These are phyloP conservation scores for Hygrophorus russula DNA, from an alignment of 768 basidiomycete genomes.

Conservation along the genomic window DNA sequence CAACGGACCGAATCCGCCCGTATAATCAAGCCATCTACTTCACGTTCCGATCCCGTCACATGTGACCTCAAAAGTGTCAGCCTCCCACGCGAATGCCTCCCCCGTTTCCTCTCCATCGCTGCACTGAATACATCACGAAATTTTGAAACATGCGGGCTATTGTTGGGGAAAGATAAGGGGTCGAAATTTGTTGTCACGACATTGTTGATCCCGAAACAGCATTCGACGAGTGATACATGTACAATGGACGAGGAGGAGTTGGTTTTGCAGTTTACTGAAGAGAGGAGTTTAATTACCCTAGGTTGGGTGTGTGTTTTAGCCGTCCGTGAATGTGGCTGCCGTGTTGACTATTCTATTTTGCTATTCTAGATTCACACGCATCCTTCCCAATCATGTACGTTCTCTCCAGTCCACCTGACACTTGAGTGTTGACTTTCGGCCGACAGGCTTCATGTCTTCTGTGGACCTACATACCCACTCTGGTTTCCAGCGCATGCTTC, in stretches of 20 bases:
- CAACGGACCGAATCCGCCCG: conserved; percentile 4
- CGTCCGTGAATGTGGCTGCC: conserved; percentile 1
- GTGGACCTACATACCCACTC: conserved; percentile 89
- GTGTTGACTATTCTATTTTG: background rate
- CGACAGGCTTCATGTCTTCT: conserved; percentile 82
- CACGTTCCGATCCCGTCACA: conserved; percentile 15
- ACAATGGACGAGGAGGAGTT: conserved; percentile 86
- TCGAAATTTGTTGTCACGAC: conserved; percentile 66
- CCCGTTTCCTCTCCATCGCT: conserved; percentile 68
- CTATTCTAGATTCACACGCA: conserved; percentile 75
- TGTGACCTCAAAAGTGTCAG: conserved; percentile 48
- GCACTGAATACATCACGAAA: conserved; percentile 67
- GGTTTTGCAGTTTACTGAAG: conserved; percentile 77
- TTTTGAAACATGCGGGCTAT: conserved; percentile 77
- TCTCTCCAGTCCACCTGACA: background rate
- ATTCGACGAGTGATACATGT: conserved; percentile 84
- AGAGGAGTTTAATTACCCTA: conserved; percentile 70
- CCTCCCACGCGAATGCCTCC: conserved; percentile 65
- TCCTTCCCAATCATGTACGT: conserved; percentile 76
- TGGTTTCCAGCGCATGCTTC: conserved; percentile 81
- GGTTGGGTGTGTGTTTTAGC: conserved; percentile 63
- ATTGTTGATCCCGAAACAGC: conserved; percentile 80
- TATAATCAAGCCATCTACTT: conserved; percentile 5
- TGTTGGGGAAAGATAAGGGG: conserved; percentile 60
- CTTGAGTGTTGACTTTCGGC: background rate